phyloP scores from a whole-genome alignment of 2,329 filamentous ascomycete genomes.

The Boeremia exigua region DNA sequence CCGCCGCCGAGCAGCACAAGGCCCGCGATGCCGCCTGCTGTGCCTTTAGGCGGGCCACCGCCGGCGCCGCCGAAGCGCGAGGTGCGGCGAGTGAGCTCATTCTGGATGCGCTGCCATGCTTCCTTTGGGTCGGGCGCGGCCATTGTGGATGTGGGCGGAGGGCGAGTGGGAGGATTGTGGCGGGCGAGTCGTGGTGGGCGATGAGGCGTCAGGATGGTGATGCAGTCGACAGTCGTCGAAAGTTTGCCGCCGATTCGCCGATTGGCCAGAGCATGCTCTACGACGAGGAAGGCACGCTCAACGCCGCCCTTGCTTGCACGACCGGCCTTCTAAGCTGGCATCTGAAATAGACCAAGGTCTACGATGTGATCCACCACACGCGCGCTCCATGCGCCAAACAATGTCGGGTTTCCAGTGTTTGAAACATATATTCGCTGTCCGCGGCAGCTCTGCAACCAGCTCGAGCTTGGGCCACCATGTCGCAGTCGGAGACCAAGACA shows the following conservation, averaged over 20 bases:
- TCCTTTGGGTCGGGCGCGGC: conserved; percentile 64
- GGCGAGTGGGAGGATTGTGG: background rate
- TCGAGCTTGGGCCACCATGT: conserved; percentile 40
- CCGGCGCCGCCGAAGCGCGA: conserved; percentile 57
- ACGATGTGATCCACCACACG: background rate
- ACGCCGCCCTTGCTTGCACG: background rate
- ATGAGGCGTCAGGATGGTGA: conserved; percentile 23
- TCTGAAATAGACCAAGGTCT: background rate
- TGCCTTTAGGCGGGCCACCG: conserved; percentile 56
- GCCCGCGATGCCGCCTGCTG: conserved; percentile 62
- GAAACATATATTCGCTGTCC: conserved; percentile 3
- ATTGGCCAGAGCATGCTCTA: conserved; percentile 2
- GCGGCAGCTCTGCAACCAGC: conserved; percentile 14
- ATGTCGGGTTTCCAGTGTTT: background rate
- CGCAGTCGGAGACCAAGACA: conserved; percentile 30
- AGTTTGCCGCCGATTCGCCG: conserved; percentile 36
- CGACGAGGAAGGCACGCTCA: background rate
- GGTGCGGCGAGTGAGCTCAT: conserved; percentile 59
- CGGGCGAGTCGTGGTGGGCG: background rate
- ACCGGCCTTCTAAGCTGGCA: no score
- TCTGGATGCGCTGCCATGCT: conserved; percentile 70
- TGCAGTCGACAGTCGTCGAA: conserved; percentile 33
- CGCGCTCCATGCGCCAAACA: background rate
- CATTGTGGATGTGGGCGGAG: conserved; percentile 29
- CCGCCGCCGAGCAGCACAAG: conserved; percentile 62